Base-by-base conservation (phyloP, 2,329 filamentous ascomycete species). In the Aspergillus bombycis region DNA sequence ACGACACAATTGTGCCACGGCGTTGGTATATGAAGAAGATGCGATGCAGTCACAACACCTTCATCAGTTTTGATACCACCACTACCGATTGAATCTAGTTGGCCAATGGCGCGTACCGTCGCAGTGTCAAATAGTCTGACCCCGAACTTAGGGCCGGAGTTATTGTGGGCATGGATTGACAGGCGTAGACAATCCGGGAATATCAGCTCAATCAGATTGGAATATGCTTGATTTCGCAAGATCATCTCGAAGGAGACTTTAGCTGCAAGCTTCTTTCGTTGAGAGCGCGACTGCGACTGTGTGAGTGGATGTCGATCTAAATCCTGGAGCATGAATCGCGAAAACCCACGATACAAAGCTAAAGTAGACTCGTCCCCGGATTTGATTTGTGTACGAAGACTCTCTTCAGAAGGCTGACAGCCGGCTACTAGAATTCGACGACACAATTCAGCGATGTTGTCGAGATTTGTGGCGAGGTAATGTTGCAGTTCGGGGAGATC, bases 121-220 rank as follows among this genome's bases (percentile, higher is more conserved):
- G 46, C 67, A 21, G 71, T 71, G 21, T 77, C 76, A 28, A 81
- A 72, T 4, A 81, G 72, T 21, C 76, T 73, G 38, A 81, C 75
- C n/a, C 76, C 79, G 56, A 81, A 81, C 41, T 81, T 81, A 3
- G 79, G 79, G 0, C 80, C 52, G 11, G 52, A 38, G 34, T 55
- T 55, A 55, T 38, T 38, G 21, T 55, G 52, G n/a, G 81, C 80
- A 61, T 83, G 82, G 55, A 83, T 83, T 0, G 80, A 83, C 0
- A 83, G 74, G n/a, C 81, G 79, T 48, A 84, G 72, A 60, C 80
- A 77, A 62, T 80, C 76, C 1, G 81, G 81, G 63, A 82, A 78
- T 2, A 83, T 66, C 4, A 82, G 68, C 70, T 82, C 80, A n/a
- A 82, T 74, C 16, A 83, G 73, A 57, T 82, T 83, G 3, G 81